Evolutionary conservation across 176 grass and related monocot species (phyloP), one percentile per base, ranked within the genome.

Genomic region (Aegilops umbellulata): DNA sequence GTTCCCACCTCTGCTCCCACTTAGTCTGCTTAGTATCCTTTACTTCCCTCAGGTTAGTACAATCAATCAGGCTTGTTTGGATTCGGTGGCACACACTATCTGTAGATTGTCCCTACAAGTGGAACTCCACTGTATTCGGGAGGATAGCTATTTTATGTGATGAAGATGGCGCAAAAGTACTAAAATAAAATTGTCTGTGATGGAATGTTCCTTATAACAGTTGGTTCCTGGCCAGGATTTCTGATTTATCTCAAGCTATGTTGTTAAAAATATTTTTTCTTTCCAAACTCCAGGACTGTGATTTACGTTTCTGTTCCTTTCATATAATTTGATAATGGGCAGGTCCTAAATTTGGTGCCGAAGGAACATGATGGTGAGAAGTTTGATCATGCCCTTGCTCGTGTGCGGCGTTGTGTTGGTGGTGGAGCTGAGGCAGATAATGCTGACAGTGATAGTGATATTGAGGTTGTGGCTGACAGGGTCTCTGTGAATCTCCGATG

Each of bases 401-500:
- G 96, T 82, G 93, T 98, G 44, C 51, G 90, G 44, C 91, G 91
- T 74, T 98, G 93, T 82, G 80, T 98, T 94, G 90, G 93, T 76
- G 95, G 93, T 84, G 91, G 95, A 87, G 82, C 86, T 63, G 86
- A 81, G 83, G 88, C 83, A 72, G 90, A 90, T 78, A 83, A 91
- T 74, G 90, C 92, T 38, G 90, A 92, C 29, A 91, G 92, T 60
- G 93, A 98, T 83, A 98, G 92, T 31, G 96, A 98, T 88, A 91
- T 98, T 25, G 96, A 98, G 85, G 88, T 98, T 65, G 92, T 98
- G 42, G 88, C 93, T 61, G 88, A 98, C 85, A 92, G 79, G 8
- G 88, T 98, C 51, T 91, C 86, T 46, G 89, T 98, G 25, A 94
- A 95, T 86, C 88, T 98, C 71, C 93, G 96, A 31, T 98, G 96